phyloP scores from a whole-genome alignment of 176 grass and related monocot species.

The Elaeis guineensis region DNA sequence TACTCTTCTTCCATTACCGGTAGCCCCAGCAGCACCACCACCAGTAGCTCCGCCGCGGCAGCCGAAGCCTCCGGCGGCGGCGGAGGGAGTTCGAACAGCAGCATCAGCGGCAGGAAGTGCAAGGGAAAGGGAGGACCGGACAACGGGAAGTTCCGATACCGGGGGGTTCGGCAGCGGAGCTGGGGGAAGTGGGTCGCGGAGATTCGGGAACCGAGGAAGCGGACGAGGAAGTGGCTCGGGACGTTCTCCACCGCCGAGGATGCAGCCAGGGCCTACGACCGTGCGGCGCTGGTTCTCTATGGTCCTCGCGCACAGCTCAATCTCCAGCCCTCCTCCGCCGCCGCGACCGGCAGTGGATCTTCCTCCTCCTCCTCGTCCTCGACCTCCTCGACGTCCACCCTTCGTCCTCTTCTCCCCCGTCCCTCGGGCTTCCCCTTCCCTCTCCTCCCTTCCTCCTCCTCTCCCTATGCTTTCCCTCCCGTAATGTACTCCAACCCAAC shows the following conservation, averaged over 20 bases:
- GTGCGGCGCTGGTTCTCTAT: constrained; percentile 68
- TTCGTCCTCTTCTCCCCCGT: constrained; percentile 19
- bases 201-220: constrained; percentile 13
- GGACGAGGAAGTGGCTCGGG: constrained; percentile 71
- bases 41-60: background rate
- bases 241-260: constrained; percentile 96
- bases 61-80: background rate
- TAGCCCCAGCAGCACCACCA: background rate
- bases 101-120: background rate
- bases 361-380: constrained; percentile 10
- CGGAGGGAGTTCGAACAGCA: background rate
- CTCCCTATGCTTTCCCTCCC: constrained; percentile 6
- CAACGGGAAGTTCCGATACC: constrained; percentile 9
- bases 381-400: constrained; percentile 17
- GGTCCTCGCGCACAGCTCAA: constrained; percentile 79
- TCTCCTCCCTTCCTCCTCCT: background rate
- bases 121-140: constrained; percentile 13
- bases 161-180: constrained; percentile 9
- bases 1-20: background rate
- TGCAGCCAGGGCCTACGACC: constrained; percentile 77
- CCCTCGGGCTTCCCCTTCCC: constrained; percentile 12
- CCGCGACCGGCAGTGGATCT: constrained; percentile 3
- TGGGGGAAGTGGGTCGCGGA: constrained; percentile 24
- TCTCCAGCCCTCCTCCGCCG: constrained; percentile 28
- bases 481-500: too few relatives aligned